phyloP scores from a whole-genome alignment of 164 flowering plant genomes.

The Liriodendron chinense region DNA sequence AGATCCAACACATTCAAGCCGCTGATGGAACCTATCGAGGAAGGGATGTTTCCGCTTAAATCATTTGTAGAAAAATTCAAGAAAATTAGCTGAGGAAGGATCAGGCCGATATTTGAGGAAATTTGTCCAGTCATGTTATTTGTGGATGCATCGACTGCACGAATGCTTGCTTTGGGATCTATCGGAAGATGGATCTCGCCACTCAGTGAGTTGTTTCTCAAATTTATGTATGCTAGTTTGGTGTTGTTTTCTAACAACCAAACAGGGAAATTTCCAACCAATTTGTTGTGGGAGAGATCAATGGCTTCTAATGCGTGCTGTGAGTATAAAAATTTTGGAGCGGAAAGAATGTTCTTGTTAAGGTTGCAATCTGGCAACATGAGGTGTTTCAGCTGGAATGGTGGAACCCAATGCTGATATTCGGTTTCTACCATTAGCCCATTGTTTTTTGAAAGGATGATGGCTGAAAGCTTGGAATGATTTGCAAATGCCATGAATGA shows the following conservation, averaged over 20 bases:
- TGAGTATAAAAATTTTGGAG: not conserved
- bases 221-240: not conserved
- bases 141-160: not conserved
- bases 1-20: not conserved
- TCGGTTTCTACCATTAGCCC: not conserved
- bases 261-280: not conserved
- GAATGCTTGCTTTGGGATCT: not conserved
- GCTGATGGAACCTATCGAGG: not conserved
- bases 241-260: conserved; percentile 11
- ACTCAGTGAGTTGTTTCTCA: not conserved
- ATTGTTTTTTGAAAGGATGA: not conserved
- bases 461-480: conserved; percentile 1
- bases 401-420: not conserved
- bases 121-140: not conserved
- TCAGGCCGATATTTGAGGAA: not conserved
- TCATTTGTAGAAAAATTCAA: not conserved
- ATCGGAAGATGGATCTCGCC: not conserved
- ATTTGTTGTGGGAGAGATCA: conserved; percentile 9
- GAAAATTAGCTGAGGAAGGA: not conserved
- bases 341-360: not conserved
- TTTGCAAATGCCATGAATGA: conserved; percentile 2
- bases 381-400: not conserved
- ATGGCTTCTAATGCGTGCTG: not conserved
- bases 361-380: not conserved
- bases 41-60: conserved; percentile 2